These are phyloP conservation scores for Odontarrhena argentea DNA, from an alignment of 345 rosid species.

Conservation along the genomic window DNA sequence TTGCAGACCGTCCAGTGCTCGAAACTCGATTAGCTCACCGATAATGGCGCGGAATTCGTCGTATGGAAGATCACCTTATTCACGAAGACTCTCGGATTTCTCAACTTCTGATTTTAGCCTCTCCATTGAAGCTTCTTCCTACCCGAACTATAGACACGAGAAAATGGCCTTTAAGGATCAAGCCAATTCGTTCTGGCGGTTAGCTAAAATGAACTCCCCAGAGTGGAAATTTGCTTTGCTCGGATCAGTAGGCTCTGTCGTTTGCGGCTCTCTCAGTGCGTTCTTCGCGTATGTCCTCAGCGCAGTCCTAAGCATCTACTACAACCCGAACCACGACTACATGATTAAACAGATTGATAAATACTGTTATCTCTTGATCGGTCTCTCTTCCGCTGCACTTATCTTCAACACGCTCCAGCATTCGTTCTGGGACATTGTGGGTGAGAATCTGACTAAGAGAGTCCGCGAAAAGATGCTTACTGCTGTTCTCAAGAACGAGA, in stretches of 20 bases:
- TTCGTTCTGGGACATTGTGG: constrained; percentile 97
- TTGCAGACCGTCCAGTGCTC: constrained; percentile 94
- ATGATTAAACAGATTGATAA: constrained; percentile 86
- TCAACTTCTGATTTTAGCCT: constrained; percentile 97
- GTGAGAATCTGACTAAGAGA: constrained; percentile 94
- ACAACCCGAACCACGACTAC: constrained; percentile 78
- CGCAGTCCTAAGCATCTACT: constrained; percentile 89
- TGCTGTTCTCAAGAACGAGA: constrained; percentile 86
- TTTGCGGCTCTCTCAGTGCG: constrained; percentile 92
- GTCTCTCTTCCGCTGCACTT: constrained; percentile 93
- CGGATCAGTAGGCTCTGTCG: constrained; percentile 86
- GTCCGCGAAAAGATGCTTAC: constrained; percentile 93
- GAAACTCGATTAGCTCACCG: constrained; percentile 98
- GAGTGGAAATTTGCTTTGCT: constrained; percentile 92
- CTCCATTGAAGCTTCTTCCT: constrained; percentile 67
- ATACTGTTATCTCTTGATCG: constrained; percentile 87
- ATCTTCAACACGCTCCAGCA: constrained; percentile 94
- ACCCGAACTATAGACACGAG: constrained; percentile 77
- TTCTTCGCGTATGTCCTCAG: constrained; percentile 96
- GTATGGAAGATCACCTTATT: constrained; percentile 94
- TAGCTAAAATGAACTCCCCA: constrained; percentile 94
- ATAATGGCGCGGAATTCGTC: constrained; percentile 93
- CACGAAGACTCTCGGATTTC: constrained; percentile 92
- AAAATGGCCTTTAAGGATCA: constrained; percentile 94
- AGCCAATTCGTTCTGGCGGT: constrained; percentile 96